Conservation (phyloP, 1,139 yeast genomes). For the Arxiozyma slooffiae region DNA sequence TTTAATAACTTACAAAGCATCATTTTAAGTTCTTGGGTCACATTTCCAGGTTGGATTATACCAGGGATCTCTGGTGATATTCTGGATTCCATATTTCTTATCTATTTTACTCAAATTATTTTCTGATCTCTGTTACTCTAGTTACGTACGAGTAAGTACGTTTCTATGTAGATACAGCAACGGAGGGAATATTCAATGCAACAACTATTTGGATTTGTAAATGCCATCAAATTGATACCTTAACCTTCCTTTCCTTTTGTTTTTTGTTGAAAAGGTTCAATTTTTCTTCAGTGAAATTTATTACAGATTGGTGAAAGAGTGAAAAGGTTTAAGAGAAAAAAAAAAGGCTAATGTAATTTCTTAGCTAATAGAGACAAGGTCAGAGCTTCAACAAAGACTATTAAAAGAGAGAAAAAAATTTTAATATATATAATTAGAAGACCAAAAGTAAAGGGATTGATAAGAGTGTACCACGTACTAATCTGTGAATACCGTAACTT, state of each 20-base stretch:
- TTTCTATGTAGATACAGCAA: too few species aligned
- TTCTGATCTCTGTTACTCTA: background rate
- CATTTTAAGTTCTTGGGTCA: conserved; percentile 55
- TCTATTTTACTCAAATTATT: background rate
- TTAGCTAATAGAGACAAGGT: background rate
- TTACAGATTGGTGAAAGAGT: background rate
- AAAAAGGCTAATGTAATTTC: too few species aligned
- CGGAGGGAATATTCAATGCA: too few species aligned
- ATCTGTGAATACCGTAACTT: background rate
- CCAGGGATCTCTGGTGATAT: conserved; percentile 84
- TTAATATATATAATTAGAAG: background rate
- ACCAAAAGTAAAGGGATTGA: too few species aligned
- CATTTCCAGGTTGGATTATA: conserved; percentile 57
- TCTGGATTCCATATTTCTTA: conserved; percentile 36
- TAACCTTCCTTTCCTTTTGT: background rate
- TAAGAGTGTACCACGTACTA: background rate
- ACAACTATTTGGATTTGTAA: too few species aligned
- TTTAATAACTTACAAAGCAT: conserved; percentile 64
- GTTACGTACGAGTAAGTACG: background rate
- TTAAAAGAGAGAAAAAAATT: background rate
- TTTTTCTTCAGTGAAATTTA: background rate
- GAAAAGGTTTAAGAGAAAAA: background rate
- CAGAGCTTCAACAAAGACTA: background rate
- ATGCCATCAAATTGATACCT: background rate
- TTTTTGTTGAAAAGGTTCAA: background rate